phyloP scores from a whole-genome alignment of 1,139 yeast species.

The Chernovozyma aurita region DNA sequence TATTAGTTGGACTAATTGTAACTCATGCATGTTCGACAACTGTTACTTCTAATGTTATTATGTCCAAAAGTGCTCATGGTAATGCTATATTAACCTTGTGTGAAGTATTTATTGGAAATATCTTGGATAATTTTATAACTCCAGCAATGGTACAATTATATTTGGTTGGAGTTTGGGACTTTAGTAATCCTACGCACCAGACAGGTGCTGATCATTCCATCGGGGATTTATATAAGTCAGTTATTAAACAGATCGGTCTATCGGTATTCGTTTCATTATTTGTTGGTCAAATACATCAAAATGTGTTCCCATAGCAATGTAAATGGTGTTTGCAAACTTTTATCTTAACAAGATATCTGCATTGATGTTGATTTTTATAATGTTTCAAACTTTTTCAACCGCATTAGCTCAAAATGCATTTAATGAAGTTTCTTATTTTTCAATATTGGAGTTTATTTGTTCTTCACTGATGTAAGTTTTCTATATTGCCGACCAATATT shows the following conservation, averaged over 20 bases:
- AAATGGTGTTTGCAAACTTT: conserved; percentile 57
- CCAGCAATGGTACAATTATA: conserved; percentile 81
- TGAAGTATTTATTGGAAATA: conserved; percentile 80
- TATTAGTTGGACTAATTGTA: conserved; percentile 73
- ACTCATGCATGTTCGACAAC: conserved; percentile 90
- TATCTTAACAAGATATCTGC: conserved; percentile 70
- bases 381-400: conserved; percentile 84
- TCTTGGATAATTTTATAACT: conserved; percentile 80
- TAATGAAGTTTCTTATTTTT: conserved; percentile 66
- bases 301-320: conserved; percentile 59
- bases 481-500: conserved; percentile 58
- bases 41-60: conserved; percentile 83
- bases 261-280: conserved; percentile 79
- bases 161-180: conserved; percentile 56
- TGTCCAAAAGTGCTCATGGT: conserved; percentile 84
- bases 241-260: conserved; percentile 82
- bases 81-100: conserved; percentile 74
- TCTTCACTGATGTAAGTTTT: conserved; percentile 64
- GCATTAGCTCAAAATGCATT: conserved; percentile 83
- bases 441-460: conserved; percentile 71
- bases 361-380: conserved; percentile 69
- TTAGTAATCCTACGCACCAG: conserved; percentile 74
- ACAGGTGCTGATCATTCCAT: conserved; percentile 44
- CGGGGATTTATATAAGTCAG: conserved; percentile 59
- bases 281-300: conserved; percentile 83